Evolutionary conservation across 208 protist species (phyloP), one percentile per base, ranked within the genome.

Genomic region (Porcisia deanei): DNA sequence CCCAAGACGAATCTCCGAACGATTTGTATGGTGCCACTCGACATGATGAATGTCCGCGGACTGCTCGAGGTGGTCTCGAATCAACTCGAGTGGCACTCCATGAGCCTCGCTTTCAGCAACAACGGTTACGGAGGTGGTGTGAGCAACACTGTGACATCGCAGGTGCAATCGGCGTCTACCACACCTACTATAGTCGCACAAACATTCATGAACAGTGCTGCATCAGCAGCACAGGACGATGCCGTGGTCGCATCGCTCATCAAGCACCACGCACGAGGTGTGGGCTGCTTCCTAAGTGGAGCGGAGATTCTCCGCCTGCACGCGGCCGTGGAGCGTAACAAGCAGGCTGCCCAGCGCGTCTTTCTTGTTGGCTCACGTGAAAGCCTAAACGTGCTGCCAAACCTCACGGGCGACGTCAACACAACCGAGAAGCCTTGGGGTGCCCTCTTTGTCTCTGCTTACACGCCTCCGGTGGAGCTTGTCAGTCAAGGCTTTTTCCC

Each of bases 11-110:
- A 95, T 76, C 82, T 82, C 20, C 85, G 78, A 34, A 92, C 82
- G 2, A 75, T 97, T 3, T 97, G 93, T 82, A 85, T 95, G 67
- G 88, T 93, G n/a, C 89, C 90, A 67, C 83, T 75, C 39, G 93
- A 97, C 66, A 79, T 85, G 61, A 80, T 91, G 61, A 94, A 94
- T 78, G 66, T 93, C 1, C 89, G 85, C 47, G 93, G 79, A 45
- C 37, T 94, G 58, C 78, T 97, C 30, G 89, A 97, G 71, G 76
- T 88, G 37, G 82, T 75, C 12, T 88, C 87, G n/a, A 84, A 79
- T 49, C 77, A 87, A 68, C 82, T 97, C 22, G 20, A n/a, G 39
- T 97, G 93, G 93, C 57, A 89, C 66, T 93, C 90, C 10, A 84
- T 94, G 75, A 84, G 84, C n/a, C 66, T 91, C 43, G 80, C 90